Base-by-base conservation (phyloP, 495 filamentous ascomycete genomes). In the Penicillium diatomitis region DNA sequence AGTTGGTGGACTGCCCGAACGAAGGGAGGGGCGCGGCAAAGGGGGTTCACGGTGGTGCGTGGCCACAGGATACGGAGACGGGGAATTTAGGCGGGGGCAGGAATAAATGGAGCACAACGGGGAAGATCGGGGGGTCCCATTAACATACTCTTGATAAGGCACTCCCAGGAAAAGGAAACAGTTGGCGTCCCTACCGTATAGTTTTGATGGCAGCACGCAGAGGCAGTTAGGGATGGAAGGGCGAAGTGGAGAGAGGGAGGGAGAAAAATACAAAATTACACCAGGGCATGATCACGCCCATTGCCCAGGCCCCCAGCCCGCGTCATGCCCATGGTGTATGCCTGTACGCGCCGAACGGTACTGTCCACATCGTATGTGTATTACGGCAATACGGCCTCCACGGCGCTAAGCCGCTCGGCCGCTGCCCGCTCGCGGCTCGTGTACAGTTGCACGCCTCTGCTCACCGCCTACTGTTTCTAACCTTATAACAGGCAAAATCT, bases 41-140 rank as follows among this genome's bases (percentile, higher is more conserved):
- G 35, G 49, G 47, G 35, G 44, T 50, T 40, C 41, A 39, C 41
- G 33, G 41, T 51, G 47, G 68, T 71, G 68, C 66, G 68, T 71
- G 66, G 68, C 68, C 61, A 68, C 57, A 68, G 54, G 41, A 45
- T 41, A 49, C 51, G 41, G 37, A 31, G 44, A 44, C 41, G 31
- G 51, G 43, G 38, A 43, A 31, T 12, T 47, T 50, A 36, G 20
- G 20, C 20, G 20, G 20, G 20, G 20, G 35, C 49, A 46, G 41
- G 38, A 46, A 38, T 5, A 49, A 28, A 29, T 42, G 39, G 39
- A 20, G 20, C 20, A 20, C 20, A 20, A 20, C 2, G 20, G 47
- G 33, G 38, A 0, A 31, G 38, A 34, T 27, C 29, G n/a, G 30
- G 50, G 41, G 37, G 42, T 42, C 48, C 20, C 20, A 20, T 20